Evolutionary conservation across 2,329 filamentous ascomycete genomes (phyloP).

Genomic region (Neoascochyta sp.): DNA sequence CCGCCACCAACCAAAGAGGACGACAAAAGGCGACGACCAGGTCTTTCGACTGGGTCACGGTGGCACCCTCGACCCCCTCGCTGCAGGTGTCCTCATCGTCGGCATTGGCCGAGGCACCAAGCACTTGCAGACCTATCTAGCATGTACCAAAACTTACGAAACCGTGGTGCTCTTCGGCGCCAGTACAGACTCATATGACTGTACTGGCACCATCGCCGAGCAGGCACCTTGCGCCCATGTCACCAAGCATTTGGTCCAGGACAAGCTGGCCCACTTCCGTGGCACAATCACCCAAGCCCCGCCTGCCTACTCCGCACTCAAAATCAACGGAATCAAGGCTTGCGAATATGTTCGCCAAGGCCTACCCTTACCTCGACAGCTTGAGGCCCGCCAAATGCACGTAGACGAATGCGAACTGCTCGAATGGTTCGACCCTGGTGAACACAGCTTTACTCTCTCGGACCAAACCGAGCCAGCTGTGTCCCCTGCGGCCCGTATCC

Average conservation of each 20-base stretch:
- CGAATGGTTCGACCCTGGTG: conserved; percentile 19
- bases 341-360: conserved; percentile 28
- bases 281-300: conserved; percentile 25
- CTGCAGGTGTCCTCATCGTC: conserved; percentile 29
- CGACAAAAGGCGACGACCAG: conserved; percentile 17
- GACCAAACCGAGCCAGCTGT: conserved; percentile 7
- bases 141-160: conserved; percentile 29
- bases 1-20: conserved; percentile 15
- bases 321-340: conserved; percentile 29
- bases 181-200: conserved; percentile 31
- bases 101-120: conserved; percentile 32
- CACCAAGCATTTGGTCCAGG: conserved; percentile 15
- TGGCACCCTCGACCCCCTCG: conserved; percentile 30
- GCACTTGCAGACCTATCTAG: conserved; percentile 22
- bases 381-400: conserved; percentile 26
- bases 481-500: conserved; percentile 19
- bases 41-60: conserved; percentile 31
- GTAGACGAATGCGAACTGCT: conserved; percentile 28
- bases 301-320: conserved; percentile 29
- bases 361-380: conserved; percentile 19
- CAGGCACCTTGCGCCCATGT: conserved; percentile 14
- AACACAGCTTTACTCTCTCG: conserved; percentile 15
- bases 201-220: conserved; percentile 16
- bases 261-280: conserved; percentile 15
- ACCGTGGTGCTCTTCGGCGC: conserved; percentile 26